Evolutionary conservation across 1,284 basidiomycete species (phyloP).

Genomic region (Sphaerobolus stellatus): DNA sequence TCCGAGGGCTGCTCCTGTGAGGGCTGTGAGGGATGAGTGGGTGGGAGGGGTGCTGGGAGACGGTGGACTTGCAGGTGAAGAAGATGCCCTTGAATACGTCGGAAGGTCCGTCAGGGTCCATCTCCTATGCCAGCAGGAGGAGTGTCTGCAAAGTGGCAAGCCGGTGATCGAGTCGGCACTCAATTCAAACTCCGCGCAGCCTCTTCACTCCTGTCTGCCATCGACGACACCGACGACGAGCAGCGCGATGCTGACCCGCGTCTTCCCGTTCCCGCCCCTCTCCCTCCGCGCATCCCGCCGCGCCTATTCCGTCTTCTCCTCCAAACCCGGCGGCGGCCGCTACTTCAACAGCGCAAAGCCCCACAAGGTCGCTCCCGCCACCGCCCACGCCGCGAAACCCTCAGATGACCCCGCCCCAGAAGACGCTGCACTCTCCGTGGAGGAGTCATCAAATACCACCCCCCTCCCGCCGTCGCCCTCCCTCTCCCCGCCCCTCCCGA

Average conservation of each 20-base stretch:
- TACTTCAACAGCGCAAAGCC: slow-evolving; percentile 72
- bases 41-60: slow-evolving; percentile 10
- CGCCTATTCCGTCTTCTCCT: slow-evolving; percentile 75
- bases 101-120: slow-evolving; percentile 27
- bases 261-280: no score
- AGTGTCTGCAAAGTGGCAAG: neutral
- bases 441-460: neutral
- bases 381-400: slow-evolving; percentile 27
- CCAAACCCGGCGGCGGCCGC: slow-evolving; percentile 57
- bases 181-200: slow-evolving; percentile 7
- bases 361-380: slow-evolving; percentile 46
- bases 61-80: slow-evolving; percentile 70
- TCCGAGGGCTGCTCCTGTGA: slow-evolving; percentile 49
- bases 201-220: no score
- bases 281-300: slow-evolving; percentile 50
- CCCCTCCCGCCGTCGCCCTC: slow-evolving; percentile 13
- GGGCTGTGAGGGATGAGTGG: slow-evolving; percentile 37
- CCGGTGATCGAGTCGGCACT: neutral
- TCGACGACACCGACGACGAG: no score
- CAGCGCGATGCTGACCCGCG: slow-evolving; percentile 43
- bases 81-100: slow-evolving; percentile 55
- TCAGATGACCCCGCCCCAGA: slow-evolving; percentile 2
- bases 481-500: slow-evolving; percentile 17
- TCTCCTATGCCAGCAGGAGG: neutral
- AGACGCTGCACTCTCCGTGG: neutral